Percentiles rank a stretch among this genome's conserved stretches.
Conservation (phyloP, 2,329 filamentous ascomycete species). For the Bipolaris cookei region DNA sequence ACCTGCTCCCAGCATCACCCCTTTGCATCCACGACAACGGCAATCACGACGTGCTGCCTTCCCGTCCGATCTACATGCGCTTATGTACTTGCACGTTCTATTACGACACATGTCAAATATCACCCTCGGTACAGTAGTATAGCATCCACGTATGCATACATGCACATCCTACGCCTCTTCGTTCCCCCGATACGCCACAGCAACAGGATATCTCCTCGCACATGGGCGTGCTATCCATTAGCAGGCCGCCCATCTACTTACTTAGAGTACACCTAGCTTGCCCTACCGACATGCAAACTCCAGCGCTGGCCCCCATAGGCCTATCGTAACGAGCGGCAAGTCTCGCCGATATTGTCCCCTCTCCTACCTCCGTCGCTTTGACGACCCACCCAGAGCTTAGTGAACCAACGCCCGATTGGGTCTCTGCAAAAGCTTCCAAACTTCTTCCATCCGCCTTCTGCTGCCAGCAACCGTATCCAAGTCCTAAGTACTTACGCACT, state of each 20-base stretch:
- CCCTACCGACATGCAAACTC: not conserved
- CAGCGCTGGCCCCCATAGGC: not conserved
- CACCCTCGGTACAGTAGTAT: not conserved
- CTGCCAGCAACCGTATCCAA: not conserved
- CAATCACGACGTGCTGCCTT: slow-evolving; percentile 16
- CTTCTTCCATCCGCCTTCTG: slow-evolving; percentile 16
- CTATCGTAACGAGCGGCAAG: no score
- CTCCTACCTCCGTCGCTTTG: not conserved
- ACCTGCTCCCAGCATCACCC: slow-evolving; percentile 1
- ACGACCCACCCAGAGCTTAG: not conserved
- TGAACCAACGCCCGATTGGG: slow-evolving; percentile 12
- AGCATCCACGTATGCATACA: not conserved
- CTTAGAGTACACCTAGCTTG: not conserved
- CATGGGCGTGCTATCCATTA: not conserved
- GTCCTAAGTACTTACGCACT: no score
- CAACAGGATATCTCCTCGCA: not conserved
- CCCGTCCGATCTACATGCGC: slow-evolving; percentile 37
- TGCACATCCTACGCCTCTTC: not conserved
- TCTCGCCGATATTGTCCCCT: slow-evolving; percentile 13
- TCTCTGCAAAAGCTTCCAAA: slow-evolving; percentile 7
- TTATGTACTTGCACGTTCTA: slow-evolving; percentile 19
- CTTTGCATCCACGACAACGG: not conserved
- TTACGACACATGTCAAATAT: slow-evolving; percentile 22
- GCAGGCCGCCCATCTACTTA: no score
- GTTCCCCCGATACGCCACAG: not conserved